Conservation (phyloP, 306 rosid species). For the Urtica urens region DNA sequence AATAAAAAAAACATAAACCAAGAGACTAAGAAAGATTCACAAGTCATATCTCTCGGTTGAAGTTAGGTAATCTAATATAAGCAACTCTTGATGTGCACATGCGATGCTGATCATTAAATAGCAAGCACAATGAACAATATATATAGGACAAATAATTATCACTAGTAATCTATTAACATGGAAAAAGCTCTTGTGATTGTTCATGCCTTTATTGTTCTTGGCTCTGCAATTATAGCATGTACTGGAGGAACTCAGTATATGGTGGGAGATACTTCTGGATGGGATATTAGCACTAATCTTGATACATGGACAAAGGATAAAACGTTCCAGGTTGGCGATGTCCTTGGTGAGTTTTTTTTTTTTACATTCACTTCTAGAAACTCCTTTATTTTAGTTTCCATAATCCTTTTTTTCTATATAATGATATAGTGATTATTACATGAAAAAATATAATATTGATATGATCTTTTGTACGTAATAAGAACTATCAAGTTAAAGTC, state of each 20-base stretch:
- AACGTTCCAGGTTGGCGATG: constrained; percentile 49
- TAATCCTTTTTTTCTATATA: background rate
- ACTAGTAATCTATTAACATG: constrained; percentile 22
- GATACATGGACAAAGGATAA: constrained; percentile 51
- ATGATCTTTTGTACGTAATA: background rate
- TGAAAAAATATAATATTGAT: too few relatives aligned
- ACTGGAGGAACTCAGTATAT: constrained; percentile 48
- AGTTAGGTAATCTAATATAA: constrained; percentile 56
- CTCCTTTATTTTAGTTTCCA: background rate
- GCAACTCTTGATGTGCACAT: constrained; percentile 10
- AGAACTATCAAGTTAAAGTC: background rate
- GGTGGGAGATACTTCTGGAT: constrained; percentile 84
- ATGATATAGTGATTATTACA: background rate
- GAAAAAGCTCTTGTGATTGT: constrained; percentile 24
- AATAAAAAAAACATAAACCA: background rate
- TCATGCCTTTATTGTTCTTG: constrained; percentile 23
- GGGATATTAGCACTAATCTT: constrained; percentile 87
- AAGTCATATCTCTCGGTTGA: constrained; percentile 14
- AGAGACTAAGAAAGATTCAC: background rate
- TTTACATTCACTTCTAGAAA: background rate
- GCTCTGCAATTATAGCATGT: constrained; percentile 16
- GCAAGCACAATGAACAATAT: background rate
- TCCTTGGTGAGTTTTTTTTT: constrained; percentile 35
- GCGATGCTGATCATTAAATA: background rate
- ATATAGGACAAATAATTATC: too few relatives aligned